Evolutionary conservation across 306 rosid genomes (phyloP).

Genomic region (Prunus kanzakura): DNA sequence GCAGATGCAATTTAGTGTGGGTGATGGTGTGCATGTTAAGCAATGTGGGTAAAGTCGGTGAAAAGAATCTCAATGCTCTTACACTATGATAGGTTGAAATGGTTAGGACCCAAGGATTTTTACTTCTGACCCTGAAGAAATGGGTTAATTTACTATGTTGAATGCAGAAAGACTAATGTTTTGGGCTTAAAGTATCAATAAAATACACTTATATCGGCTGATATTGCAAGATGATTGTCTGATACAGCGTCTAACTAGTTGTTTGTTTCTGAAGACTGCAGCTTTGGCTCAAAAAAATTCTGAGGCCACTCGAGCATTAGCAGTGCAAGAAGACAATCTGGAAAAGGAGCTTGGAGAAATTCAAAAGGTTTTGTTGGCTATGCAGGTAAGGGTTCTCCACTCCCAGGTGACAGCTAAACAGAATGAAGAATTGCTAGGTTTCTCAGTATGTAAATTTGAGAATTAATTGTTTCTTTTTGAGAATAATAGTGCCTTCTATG

Average conservation of each 20-base stretch:
- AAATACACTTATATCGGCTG: neutral
- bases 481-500: neutral
- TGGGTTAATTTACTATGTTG: neutral
- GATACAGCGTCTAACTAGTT: slow-evolving; percentile 8
- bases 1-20: neutral
- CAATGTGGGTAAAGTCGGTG: neutral
- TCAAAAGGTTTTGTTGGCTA: slow-evolving; percentile 81
- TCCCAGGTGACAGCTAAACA: neutral
- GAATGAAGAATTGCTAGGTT: neutral
- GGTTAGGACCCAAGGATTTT: neutral
- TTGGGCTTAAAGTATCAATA: neutral
- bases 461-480: neutral
- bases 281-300: slow-evolving; percentile 77
- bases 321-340: slow-evolving; percentile 64
- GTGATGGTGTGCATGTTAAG: neutral
- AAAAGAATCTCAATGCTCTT: neutral
- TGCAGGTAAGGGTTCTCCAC: slow-evolving; percentile 63
- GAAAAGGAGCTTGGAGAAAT: slow-evolving; percentile 92
- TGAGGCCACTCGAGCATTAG: slow-evolving; percentile 79
- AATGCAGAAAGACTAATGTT: neutral
- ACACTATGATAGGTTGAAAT: neutral
- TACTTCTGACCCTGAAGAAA: neutral
- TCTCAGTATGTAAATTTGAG: neutral
- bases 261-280: slow-evolving; percentile 66
- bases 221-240: neutral